Percentiles rank a stretch among this genome's conserved stretches.
These are phyloP conservation scores for Fomitiporia mediterranea DNA, from an alignment of 1,284 basidiomycete species.

Conservation along the genomic window DNA sequence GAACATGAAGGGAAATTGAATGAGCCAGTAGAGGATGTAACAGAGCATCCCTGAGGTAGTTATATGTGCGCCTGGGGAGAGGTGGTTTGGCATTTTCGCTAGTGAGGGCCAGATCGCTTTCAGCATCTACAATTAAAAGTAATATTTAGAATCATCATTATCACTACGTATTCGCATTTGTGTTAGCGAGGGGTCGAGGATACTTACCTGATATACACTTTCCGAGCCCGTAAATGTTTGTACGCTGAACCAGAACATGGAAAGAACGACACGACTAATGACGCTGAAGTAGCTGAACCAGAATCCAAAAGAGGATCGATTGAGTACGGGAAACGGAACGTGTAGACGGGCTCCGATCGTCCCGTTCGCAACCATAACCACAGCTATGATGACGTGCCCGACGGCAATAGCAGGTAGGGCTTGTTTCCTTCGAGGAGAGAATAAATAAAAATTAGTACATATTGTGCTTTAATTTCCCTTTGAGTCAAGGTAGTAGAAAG, in stretches of 20 bases:
- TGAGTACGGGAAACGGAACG: conserved; percentile 67
- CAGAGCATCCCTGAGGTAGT: conserved; percentile 66
- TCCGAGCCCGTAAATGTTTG: conserved; percentile 62
- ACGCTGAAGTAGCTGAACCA: conserved; percentile 77
- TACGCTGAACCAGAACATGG: conserved; percentile 71
- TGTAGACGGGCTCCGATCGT: conserved; percentile 68
- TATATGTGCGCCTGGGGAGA: conserved; percentile 55
- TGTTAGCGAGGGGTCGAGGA: neutral
- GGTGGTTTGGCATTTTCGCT: conserved; percentile 55
- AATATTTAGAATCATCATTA: neutral
- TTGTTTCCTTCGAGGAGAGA: conserved; percentile 40
- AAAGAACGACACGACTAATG: conserved; percentile 65
- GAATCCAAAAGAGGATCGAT: conserved; percentile 75
- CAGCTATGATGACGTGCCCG: conserved; percentile 53
- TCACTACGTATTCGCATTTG: neutral
- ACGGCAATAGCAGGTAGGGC: conserved; percentile 60
- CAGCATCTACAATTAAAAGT: conserved; percentile 45
- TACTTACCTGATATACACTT: conserved; percentile 51
- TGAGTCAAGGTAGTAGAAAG: neutral
- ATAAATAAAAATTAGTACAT: neutral
- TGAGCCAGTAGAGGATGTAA: conserved; percentile 76
- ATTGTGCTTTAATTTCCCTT: neutral
- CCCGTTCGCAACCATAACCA: conserved; percentile 61
- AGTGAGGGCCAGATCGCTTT: conserved; percentile 77
- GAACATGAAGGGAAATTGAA: conserved; percentile 70